Evolutionary conservation across 352 stramenopile genomes (phyloP), one percentile per base, ranked within the genome.

Genomic region (Globisporangium orthogonon): DNA sequence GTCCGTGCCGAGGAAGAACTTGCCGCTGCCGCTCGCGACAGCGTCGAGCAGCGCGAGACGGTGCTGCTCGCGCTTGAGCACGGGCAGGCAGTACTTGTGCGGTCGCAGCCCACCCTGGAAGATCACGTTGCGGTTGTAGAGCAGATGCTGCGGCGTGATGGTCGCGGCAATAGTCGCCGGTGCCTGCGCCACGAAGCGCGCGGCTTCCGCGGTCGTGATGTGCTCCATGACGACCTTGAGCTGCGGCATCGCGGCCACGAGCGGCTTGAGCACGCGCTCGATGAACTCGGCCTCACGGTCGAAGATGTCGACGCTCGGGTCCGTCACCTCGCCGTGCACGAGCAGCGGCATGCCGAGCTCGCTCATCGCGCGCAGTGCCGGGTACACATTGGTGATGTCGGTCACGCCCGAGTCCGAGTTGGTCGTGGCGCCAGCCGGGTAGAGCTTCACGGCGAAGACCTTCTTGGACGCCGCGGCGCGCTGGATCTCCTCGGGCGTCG

Each of bases 151-250:
- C 41, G 91, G 92, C n/a, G 97, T 99, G 66, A 99, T 99, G 56
- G 92, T 98, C 1, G 97, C 97, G 3, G 87, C 94, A 40, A 99
- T 82, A 63, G 98, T 99, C 35, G 74, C 74, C 0, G 88, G 78
- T 28, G 81, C 80, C 33, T 83, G 68, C 14, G 62, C 67, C 10
- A 99, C 91, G 71, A 99, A 99, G 47, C 97, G 78, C 3, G 97
- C 97, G 5, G 96, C 97, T 49, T 99, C 85, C 49, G 88, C 84
- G 7, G 97, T 99, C 55, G 96, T 99, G 65, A 99, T 99, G 71
- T 99, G 97, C 76, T 99, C 97, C 94, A 99, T 98, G n/a, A 99
- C 96, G 55, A 99, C 86, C 76, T 98, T 99, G 33, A 99, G 82
- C 37, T 81, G 71, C 7, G 96, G 95, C 70, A 98, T 94, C 52